Evolutionary conservation across 2,329 filamentous ascomycete genomes (phyloP).

Genomic region (Pestalotiopsis sp.): DNA sequence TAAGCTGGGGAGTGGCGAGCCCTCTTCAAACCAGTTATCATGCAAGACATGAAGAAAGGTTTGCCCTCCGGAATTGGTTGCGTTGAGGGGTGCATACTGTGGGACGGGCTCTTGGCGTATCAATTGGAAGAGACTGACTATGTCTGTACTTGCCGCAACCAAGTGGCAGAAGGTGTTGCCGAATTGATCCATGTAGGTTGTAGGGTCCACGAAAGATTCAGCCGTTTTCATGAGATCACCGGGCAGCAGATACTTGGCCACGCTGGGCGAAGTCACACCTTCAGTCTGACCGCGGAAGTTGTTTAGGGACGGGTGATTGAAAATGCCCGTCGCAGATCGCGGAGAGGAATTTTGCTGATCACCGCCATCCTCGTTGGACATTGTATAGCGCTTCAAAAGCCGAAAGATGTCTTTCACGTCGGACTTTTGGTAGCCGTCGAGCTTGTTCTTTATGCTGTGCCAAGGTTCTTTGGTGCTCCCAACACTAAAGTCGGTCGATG

Average conservation of each 20-base stretch:
- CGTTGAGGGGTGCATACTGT: constrained; percentile 27
- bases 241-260: constrained; percentile 40
- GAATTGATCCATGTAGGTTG: constrained; percentile 41
- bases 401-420: constrained; percentile 31
- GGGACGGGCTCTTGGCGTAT: constrained; percentile 17
- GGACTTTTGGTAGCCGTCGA: constrained; percentile 20
- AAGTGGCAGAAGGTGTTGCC: constrained; percentile 55
- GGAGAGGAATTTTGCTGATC: constrained; percentile 15
- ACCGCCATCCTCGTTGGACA: constrained; percentile 25
- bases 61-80: constrained; percentile 29
- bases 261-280: constrained; percentile 1
- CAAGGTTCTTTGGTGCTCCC: constrained; percentile 33
- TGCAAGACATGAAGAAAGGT: constrained; percentile 35
- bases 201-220: background rate
- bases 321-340: background rate
- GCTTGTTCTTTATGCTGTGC: constrained; percentile 6
- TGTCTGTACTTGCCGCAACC: constrained; percentile 21
- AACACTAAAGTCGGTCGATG: constrained; percentile 40
- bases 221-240: constrained; percentile 49
- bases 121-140: constrained; percentile 21
- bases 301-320: background rate
- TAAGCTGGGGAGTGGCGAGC: constrained; percentile 21
- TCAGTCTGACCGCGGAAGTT: background rate
- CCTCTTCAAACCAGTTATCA: constrained; percentile 27
- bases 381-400: constrained; percentile 28